A percentile compares a stretch with the other conserved stretches of the same genome.
Conservation (phyloP, 257 asterid species). For the Salvia hispanica region DNA sequence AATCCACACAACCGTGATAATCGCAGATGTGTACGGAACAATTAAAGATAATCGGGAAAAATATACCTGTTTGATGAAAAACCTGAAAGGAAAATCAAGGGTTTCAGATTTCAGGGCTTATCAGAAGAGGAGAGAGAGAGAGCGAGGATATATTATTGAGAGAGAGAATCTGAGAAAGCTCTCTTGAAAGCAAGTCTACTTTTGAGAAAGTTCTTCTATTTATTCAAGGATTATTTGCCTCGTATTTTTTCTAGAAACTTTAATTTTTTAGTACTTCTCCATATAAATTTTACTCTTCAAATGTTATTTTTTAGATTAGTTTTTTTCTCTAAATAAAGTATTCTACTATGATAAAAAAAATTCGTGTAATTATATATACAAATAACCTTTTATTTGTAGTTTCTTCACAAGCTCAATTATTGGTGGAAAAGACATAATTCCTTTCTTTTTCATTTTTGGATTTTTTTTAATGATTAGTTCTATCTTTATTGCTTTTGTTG, state of each 20-base stretch:
- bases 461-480: neutral
- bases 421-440: conserved; percentile 6
- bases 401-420: conserved; percentile 28
- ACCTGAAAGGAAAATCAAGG: conserved; percentile 19
- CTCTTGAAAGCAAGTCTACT: conserved; percentile 48
- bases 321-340: too few species aligned
- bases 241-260: too few species aligned
- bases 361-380: too few species aligned
- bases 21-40: neutral
- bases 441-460: neutral
- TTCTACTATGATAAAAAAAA: too few species aligned
- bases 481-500: neutral
- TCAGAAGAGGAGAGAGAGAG: conserved; percentile 26
- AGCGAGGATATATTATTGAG: neutral
- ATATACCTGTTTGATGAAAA: conserved; percentile 35
- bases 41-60: conserved; percentile 5
- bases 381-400: neutral
- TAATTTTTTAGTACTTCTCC: too few species aligned
- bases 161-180: conserved; percentile 46
- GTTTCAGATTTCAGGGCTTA: conserved; percentile 39
- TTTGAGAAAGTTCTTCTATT: conserved; percentile 28
- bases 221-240: neutral
- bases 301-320: too few species aligned
- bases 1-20: conserved; percentile 25
- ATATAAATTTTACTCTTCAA: too few species aligned